Evolutionary conservation across 176 grass and related monocot genomes (phyloP).

Genomic region (Juncus inflexus): DNA sequence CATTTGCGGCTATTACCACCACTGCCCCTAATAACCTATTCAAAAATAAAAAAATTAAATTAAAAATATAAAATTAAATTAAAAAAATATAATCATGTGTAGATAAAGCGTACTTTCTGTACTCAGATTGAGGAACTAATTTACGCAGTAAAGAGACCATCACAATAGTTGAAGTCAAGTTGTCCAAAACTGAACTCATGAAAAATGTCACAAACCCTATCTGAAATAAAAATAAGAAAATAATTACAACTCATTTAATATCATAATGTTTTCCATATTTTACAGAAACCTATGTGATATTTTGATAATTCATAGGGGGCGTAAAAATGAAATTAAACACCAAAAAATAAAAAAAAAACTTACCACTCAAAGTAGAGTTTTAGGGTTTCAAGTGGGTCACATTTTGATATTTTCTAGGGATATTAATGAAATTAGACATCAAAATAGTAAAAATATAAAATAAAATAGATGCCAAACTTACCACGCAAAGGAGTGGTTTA

Average conservation of each 20-base stretch:
- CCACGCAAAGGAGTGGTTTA: slow-evolving; percentile 90
- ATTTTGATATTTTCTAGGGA: too few species aligned
- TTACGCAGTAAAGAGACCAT: slow-evolving; percentile 94
- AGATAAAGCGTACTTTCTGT: slow-evolving; percentile 72
- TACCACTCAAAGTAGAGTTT: slow-evolving; percentile 93
- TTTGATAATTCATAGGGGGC: too few species aligned
- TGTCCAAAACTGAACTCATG: slow-evolving; percentile 79
- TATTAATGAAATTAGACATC: too few species aligned
- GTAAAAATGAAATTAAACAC: too few species aligned
- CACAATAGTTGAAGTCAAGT: slow-evolving; percentile 94
- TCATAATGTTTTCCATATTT: too few species aligned
- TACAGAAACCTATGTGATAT: too few species aligned
- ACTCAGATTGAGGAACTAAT: slow-evolving; percentile 82
- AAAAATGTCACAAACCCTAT: slow-evolving; percentile 97
- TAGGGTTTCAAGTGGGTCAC: slow-evolving; percentile 59
- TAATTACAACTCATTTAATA: not conserved
- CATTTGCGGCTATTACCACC: slow-evolving; percentile 91
- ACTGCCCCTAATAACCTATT: slow-evolving; percentile 86
- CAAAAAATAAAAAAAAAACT: not conserved
- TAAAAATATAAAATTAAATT: not conserved
- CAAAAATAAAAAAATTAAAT: too few species aligned
- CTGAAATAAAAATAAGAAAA: slow-evolving; percentile 39
- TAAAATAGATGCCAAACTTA: slow-evolving; percentile 30
- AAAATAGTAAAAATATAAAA: too few species aligned
- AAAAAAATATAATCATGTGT: slow-evolving; percentile 3